A percentile compares a stretch with the other conserved stretches of the same genome.
Conservation (phyloP, 2,329 filamentous ascomycete genomes). For the Trichophyton rubrum region DNA sequence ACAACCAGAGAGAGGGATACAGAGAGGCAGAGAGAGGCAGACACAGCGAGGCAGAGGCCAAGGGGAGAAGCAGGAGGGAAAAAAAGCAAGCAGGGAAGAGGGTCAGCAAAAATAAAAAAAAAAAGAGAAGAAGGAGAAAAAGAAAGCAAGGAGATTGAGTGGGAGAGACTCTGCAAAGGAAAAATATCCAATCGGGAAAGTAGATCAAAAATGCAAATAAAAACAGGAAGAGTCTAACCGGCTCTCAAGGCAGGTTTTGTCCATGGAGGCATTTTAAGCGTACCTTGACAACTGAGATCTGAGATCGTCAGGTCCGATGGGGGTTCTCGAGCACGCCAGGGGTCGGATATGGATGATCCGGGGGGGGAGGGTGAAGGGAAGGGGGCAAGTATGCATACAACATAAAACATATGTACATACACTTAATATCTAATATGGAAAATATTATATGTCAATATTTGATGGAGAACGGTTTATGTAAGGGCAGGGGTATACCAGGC, state of each 20-base stretch:
- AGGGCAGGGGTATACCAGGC: conserved; percentile 1
- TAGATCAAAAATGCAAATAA: conserved; percentile 5
- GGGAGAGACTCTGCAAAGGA: background rate
- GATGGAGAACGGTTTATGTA: background rate
- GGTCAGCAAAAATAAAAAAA: background rate
- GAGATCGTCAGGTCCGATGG: conserved; percentile 17
- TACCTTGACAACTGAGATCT: conserved; percentile 13
- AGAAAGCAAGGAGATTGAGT: background rate
- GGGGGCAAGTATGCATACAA: background rate
- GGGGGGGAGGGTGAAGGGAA: background rate
- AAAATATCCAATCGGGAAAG: conserved; percentile 5
- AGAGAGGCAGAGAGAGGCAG: no score
- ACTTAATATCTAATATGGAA: background rate
- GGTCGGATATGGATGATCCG: conserved; percentile 7
- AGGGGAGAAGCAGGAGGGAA: conserved; percentile 4
- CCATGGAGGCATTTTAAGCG: background rate
- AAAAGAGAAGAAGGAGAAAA: background rate
- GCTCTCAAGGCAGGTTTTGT: conserved; percentile 1
- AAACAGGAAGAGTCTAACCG: background rate
- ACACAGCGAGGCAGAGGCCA: background rate
- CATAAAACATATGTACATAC: background rate
- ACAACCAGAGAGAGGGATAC: conserved; percentile 7
- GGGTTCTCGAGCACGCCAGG: conserved; percentile 8
- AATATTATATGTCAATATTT: background rate
- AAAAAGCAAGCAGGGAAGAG: conserved; percentile 5